Base-by-base conservation (phyloP, 306 rosid genomes). In the Fagus sylvatica region DNA sequence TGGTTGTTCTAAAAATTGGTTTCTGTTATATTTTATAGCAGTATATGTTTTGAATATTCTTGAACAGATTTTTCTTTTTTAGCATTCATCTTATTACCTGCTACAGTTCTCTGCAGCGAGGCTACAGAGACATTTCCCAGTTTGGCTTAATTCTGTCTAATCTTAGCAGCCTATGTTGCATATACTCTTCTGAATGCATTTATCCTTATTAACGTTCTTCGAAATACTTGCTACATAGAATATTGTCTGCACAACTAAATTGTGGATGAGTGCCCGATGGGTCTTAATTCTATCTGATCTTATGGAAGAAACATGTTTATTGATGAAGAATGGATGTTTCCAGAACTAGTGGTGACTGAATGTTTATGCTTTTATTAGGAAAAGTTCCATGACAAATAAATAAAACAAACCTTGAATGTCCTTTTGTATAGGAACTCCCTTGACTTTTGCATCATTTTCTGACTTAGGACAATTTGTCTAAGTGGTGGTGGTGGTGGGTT, bases 231-330 rank as follows among this genome's bases (percentile, higher is more conserved):
- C 28, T 57, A 57, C 33, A 28, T 4, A 28, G 73, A 10, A n/a
- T 34, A 28, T 55, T 40, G 46, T 72, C 73, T 67, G 69, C 28
- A 46, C 4, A 34, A 30, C 39, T 56, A 76, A 76, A 53, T 71
- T 41, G 49, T 57, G 40, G 17, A 42, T 33, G n/a, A 22, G 65
- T 6, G 3, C 54, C 69, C 42, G 60, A 48, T 34, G 11, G 65
- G 69, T 56, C 60, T 76, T 48, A 69, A 62, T 54, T 73, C 59
- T 43, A 19, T 39, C 43, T 73, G 71, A 60, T 76, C n/a, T n/a
- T 32, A 75, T 75, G 68, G 39, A 36, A 33, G 51, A 43, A 83
- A 32, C 53, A 39, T 39, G 46, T 72, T 71, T 19, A 13, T 66
- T 46, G 71, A 33, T 68, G 51, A 28, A 39, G 43, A 39, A 15